Conservation (phyloP, 495 filamentous ascomycete genomes). For the Trichoderma virens region DNA sequence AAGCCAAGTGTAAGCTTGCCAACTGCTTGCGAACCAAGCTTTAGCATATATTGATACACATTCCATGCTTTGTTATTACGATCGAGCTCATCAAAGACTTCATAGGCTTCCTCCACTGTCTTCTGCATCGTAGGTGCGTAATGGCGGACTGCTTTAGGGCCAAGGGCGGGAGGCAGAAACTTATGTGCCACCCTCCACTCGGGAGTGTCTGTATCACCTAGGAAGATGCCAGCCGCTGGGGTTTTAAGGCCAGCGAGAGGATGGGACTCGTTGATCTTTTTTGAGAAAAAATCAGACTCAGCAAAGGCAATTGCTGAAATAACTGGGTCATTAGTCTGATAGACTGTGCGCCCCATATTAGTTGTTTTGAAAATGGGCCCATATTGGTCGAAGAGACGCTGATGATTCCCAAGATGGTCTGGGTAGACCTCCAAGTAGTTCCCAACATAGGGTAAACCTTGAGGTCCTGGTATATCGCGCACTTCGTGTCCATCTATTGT, state of each 20-base stretch:
- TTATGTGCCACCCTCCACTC: conserved; percentile 45
- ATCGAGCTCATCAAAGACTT: conserved; percentile 47
- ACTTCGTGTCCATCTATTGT: conserved; percentile 38
- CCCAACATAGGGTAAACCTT: conserved; percentile 41
- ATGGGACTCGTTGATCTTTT: conserved; percentile 42
- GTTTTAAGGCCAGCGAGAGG: conserved; percentile 43
- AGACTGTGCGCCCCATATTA: conserved; percentile 39
- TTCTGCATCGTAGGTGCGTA: conserved; percentile 48
- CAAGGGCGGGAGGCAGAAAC: conserved; percentile 46
- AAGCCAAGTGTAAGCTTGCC: conserved; percentile 42
- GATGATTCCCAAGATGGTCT: conserved; percentile 51
- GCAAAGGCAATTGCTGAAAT: conserved; percentile 33
- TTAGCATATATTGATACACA: conserved; percentile 53
- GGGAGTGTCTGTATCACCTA: conserved; percentile 42
- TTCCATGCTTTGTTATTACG: conserved; percentile 42
- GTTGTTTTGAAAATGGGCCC: conserved; percentile 47
- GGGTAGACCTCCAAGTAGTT: conserved; percentile 49
- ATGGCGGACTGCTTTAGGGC: conserved; percentile 48
- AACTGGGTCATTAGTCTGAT: conserved; percentile 43
- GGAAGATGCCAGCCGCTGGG: conserved; percentile 44
- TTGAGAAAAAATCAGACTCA: conserved; percentile 45
- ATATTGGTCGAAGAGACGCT: conserved; percentile 46
- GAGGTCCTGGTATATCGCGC: conserved; percentile 36
- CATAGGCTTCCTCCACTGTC: conserved; percentile 34
- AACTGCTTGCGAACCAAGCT: conserved; percentile 46